Percentiles rank a stretch among this genome's conserved stretches.
Evolutionary conservation across 1,284 basidiomycete species (phyloP).

Genomic region (Sporisorium sorghi): DNA sequence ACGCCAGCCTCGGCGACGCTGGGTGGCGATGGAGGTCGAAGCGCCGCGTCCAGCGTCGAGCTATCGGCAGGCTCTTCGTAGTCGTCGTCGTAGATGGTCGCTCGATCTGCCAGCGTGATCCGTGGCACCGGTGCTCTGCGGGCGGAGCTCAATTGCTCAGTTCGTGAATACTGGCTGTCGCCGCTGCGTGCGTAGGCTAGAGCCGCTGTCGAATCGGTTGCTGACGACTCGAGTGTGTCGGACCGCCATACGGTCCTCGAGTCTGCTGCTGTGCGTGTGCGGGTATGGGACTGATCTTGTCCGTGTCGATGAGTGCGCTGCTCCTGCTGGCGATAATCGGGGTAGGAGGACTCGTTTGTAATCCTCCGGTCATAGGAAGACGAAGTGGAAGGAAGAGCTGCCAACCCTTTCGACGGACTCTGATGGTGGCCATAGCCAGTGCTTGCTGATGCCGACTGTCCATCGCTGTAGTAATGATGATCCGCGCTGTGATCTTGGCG

Average conservation of each 20-base stretch:
- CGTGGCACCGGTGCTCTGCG: constrained; percentile 1
- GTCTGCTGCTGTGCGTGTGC: not conserved
- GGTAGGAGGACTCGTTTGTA: not conserved
- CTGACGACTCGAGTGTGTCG: constrained; percentile 18
- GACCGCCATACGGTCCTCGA: constrained; percentile 6
- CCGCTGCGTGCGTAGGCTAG: constrained; percentile 25
- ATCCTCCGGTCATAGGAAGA: no score
- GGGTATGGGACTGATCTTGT: not conserved
- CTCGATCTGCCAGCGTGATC: constrained; percentile 23
- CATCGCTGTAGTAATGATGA: not conserved
- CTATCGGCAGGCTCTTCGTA: constrained; percentile 35
- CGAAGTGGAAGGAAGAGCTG: not conserved
- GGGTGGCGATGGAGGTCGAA: constrained; percentile 12
- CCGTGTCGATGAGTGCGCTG: not conserved
- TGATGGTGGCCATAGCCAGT: constrained; percentile 1
- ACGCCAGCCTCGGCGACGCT: constrained; percentile 14
- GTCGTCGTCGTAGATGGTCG: constrained; percentile 49
- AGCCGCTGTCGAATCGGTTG: constrained; percentile 27
- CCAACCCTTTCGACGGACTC: not conserved
- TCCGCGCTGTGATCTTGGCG: not conserved
- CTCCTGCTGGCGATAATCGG: not conserved
- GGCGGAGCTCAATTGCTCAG: not conserved
- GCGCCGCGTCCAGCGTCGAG: constrained; percentile 3
- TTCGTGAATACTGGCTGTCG: constrained; percentile 20
- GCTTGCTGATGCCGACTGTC: constrained; percentile 3